Conservation (phyloP, 768 basidiomycete species). For the Phanerochaete carnosa region DNA sequence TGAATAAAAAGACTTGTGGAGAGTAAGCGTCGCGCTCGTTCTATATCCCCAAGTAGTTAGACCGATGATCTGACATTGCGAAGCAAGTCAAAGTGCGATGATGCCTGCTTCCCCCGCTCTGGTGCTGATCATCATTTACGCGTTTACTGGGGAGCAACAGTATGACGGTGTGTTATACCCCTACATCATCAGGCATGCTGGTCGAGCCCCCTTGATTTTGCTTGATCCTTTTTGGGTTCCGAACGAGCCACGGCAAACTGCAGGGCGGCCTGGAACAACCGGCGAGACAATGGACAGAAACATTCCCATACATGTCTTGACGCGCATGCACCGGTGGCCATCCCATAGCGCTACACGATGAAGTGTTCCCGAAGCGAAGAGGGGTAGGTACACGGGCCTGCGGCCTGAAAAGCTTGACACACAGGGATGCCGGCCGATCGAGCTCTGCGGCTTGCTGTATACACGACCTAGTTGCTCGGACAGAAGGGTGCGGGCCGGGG, state of each 20-base stretch:
- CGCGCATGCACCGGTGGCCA: neutral
- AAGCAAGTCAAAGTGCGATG: neutral
- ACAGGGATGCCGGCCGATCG: neutral
- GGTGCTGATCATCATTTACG: neutral
- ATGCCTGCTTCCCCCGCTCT: neutral
- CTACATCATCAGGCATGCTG: neutral
- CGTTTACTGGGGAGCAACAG: neutral
- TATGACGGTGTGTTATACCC: too few relatives aligned
- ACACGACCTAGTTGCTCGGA: neutral
- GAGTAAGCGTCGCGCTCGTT: neutral
- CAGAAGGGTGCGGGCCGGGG: neutral
- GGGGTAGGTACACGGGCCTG: neutral
- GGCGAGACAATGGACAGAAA: neutral
- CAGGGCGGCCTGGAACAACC: neutral
- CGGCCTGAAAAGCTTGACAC: neutral
- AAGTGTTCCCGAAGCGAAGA: neutral
- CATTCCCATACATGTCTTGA: neutral
- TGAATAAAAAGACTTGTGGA: too few relatives aligned
- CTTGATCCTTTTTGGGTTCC: neutral
- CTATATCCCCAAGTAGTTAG: slow-evolving; percentile 10
- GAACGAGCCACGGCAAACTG: neutral
- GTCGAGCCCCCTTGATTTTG: neutral
- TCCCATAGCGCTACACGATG: neutral
- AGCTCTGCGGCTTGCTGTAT: neutral
- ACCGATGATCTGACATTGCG: neutral